Percentiles rank a stretch among this genome's conserved stretches.
Conservation (phyloP, 371 early-diverging fungal species). For the Rhizopus stolonifer region DNA sequence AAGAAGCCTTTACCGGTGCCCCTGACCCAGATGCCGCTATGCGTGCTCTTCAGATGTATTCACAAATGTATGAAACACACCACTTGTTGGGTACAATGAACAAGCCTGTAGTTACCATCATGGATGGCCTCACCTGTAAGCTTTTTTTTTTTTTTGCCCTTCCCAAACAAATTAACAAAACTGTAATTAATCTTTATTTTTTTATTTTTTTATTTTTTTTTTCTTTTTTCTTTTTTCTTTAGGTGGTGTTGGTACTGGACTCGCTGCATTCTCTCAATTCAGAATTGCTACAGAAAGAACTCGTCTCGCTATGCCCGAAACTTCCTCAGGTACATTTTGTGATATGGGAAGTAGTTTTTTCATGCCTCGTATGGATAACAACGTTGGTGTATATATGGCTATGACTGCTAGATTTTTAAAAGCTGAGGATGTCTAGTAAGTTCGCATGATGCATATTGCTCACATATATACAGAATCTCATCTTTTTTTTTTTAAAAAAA, state of each 20-base stretch:
- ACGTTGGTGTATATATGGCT: conserved; percentile 87
- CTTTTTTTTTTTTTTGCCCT: no score
- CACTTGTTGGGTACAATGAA: conserved; percentile 80
- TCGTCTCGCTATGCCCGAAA: conserved; percentile 93
- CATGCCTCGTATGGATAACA: conserved; percentile 87
- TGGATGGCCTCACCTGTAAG: conserved; percentile 88
- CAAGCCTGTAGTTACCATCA: conserved; percentile 82
- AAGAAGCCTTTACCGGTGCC: neutral
- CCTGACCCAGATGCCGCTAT: neutral
- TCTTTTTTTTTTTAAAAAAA: no score
- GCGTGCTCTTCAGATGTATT: neutral
- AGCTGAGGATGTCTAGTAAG: conserved; percentile 65
- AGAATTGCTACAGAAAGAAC: conserved; percentile 95
- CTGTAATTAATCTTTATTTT: neutral
- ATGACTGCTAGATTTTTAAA: conserved; percentile 79
- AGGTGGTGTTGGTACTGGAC: conserved; percentile 96
- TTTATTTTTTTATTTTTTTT: no score
- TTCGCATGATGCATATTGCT: conserved; percentile 34
- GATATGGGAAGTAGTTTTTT: conserved; percentile 96
- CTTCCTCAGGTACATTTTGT: conserved; percentile 90
- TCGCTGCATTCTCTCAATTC: conserved; percentile 91
- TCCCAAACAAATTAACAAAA: no score
- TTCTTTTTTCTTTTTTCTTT: no score
- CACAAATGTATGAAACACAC: conserved; percentile 25
- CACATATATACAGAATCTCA: no score